Evolutionary conservation across 2,329 filamentous ascomycete species (phyloP), one percentile per base, ranked within the genome.

Genomic region (Fusarium euwallaceae): DNA sequence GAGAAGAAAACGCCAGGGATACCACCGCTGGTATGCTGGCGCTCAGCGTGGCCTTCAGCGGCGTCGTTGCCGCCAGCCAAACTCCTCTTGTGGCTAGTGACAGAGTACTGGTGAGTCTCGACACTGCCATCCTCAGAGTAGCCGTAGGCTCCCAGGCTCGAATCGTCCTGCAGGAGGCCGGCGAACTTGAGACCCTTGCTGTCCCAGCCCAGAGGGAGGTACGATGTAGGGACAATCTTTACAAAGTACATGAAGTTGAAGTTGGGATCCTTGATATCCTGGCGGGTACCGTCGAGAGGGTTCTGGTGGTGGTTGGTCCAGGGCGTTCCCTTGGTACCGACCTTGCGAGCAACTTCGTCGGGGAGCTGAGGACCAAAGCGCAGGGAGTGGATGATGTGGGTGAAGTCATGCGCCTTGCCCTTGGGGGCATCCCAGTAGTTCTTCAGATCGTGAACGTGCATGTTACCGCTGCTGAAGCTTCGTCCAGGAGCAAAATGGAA

Each of bases 211-310:
- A 99, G 89, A 3, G 97, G 95, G 29, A 98, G 89, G 82, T 98
- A 99, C 1, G 95, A 96, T 2, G 97, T 99, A 4, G 94, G 95
- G 36, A 99, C 97, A 67, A 99, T 97, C 88, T 99, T 99, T 84
- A 99, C 89, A 84, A 99, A 99, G 87, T 99, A 99, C 95, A 98
- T 98, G 84, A 92, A 99, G 87, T 98, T 99, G 88, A 89, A 98
- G 74, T 93, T 93, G 76, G 94, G 90, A 80, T 98, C 95, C 39
- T 89, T 86, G 3, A 95, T 97, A 62, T 88, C 85, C 86, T 98
- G 95, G 73, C 89, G 86, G 4, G 93, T 94, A 63, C 89, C 88
- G 80, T 99, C 97, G 6, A 99, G 90, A 6, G 97, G 97, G 84
- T 98, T 98, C 76, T 94, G 84, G 83, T 98, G 95, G 84, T 98